Evolutionary conservation across 352 stramenopile genomes (phyloP), one percentile per base, ranked within the genome.

Genomic region (Blastocystis sp.): DNA sequence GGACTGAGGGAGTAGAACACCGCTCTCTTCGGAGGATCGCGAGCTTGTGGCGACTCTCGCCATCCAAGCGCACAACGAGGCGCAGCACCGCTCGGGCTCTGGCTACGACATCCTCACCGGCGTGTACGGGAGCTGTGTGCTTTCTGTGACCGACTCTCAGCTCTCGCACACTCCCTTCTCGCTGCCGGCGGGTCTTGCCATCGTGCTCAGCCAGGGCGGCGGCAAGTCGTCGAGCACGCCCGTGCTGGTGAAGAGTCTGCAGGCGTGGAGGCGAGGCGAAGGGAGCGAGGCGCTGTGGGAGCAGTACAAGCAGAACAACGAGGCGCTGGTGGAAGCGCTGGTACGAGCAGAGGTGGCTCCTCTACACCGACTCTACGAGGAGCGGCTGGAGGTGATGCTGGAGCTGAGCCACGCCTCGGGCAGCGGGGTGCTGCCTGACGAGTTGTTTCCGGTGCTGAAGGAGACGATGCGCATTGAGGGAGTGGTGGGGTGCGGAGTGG

Each of bases 111-210:
- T 76, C 7, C 7, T 76, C 11, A 76, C 65, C 7, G 65, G 14
- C 5, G 65, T 76, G 43, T 76, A 53, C 34, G 65, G 65, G 43
- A 76, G 65, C 52, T 76, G 65, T 52, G 34, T 48, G 9, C 52
- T 53, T 76, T 9, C 43, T 11, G 9, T 14, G 1, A 53, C 3
- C 10, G 23, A 14, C 14, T 43, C 11, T 21, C 10, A 59, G 17
- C 52, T n/a, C 34, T 14, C 14, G 19, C 38, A 53, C 38, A 19
- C n/a, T 43, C 65, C 65, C 23, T 76, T 76, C 38, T n/a, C 11
- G 0, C 38, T 76, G 43, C 65, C 65, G 5, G 9, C n/a, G 7
- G 19, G 9, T 9, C 10, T 76, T 7, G 23, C 11, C 9, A 52
- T 76, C 14, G n/a, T 38, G 17, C 23, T 76, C 9, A 76, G 65